Conservation (phyloP, 257 asterid genomes). For the Lithospermum erythrorhizon region DNA sequence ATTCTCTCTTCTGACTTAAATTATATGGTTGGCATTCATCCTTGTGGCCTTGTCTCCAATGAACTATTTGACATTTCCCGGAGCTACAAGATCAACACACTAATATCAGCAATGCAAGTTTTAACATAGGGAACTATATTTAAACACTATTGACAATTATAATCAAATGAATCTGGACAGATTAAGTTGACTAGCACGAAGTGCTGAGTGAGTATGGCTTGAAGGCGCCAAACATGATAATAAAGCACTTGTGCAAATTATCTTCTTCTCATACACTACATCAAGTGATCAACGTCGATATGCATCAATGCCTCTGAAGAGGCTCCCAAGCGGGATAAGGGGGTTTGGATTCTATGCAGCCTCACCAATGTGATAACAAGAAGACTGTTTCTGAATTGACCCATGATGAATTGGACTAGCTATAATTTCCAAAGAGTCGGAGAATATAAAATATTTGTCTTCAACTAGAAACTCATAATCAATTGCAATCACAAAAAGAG, state of each 20-base stretch:
- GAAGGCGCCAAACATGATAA: too few relatives aligned
- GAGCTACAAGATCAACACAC: conserved; percentile 46
- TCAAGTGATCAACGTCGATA: too few relatives aligned
- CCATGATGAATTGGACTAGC: too few relatives aligned
- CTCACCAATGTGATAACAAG: too few relatives aligned
- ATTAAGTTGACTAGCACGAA: neutral
- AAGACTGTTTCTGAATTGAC: too few relatives aligned
- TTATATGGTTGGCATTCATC: conserved; percentile 53
- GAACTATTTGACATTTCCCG: conserved; percentile 63
- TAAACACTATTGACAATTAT: neutral
- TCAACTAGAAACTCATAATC: neutral
- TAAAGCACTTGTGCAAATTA: too few relatives aligned
- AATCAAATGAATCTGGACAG: neutral
- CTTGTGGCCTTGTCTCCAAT: conserved; percentile 89
- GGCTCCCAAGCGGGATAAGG: too few relatives aligned
- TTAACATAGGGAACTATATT: neutral
- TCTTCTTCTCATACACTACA: too few relatives aligned
- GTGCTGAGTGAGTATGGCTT: too few relatives aligned
- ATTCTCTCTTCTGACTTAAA: conserved; percentile 18
- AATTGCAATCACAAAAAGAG: conserved; percentile 1
- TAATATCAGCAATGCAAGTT: conserved; percentile 4
- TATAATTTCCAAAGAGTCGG: neutral
- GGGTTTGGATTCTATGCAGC: too few relatives aligned
- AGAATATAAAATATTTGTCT: too few relatives aligned
- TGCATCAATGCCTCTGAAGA: too few relatives aligned